Percentiles rank a stretch among this genome's conserved stretches.
These are phyloP conservation scores for Athelia psychrophila DNA, from an alignment of 1,284 basidiomycete species.

Conservation along the genomic window DNA sequence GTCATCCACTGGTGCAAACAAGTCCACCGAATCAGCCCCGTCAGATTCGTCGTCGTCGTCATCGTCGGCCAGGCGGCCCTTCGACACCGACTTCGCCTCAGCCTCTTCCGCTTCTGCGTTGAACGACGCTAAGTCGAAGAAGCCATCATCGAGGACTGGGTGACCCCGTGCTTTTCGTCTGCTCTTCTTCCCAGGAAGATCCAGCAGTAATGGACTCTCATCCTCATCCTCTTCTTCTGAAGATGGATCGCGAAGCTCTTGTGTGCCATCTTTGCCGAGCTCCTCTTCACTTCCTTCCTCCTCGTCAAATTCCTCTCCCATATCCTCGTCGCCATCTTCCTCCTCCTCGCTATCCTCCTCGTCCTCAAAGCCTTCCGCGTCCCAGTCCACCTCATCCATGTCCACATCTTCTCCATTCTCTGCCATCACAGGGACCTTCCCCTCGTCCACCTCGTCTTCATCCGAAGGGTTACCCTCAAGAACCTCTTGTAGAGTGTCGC, in stretches of 20 bases:
- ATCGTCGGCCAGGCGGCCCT: constrained; percentile 58
- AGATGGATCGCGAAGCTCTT: constrained; percentile 45
- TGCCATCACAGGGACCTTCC: background rate
- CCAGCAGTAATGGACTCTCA: constrained; percentile 30
- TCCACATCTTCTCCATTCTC: constrained; percentile 15
- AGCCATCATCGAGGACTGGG: constrained; percentile 85
- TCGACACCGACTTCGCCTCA: constrained; percentile 66
- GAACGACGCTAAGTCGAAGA: constrained; percentile 90
- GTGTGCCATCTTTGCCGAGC: constrained; percentile 37
- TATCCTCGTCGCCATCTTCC: constrained; percentile 20
- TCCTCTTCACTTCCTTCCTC: constrained; percentile 22
- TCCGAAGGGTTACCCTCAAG: constrained; percentile 44
- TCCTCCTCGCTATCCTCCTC: constrained; percentile 27
- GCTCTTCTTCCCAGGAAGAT: constrained; percentile 18
- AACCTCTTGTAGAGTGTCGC: constrained; percentile 58
- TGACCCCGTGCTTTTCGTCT: constrained; percentile 31
- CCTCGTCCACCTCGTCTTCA: constrained; percentile 21
- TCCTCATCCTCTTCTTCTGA: constrained; percentile 45
- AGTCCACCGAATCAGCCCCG: constrained; percentile 52
- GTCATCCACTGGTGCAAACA: constrained; percentile 65
- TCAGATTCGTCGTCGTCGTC: constrained; percentile 47
- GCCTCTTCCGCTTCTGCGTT: constrained; percentile 84
- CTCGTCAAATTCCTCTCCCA: constrained; percentile 14
- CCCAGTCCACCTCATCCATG: constrained; percentile 23
- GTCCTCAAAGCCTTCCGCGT: constrained; percentile 21